Evolutionary conservation across 352 stramenopile species (phyloP), one percentile per base, ranked within the genome.

Genomic region (Globisporangium orthogonon): DNA sequence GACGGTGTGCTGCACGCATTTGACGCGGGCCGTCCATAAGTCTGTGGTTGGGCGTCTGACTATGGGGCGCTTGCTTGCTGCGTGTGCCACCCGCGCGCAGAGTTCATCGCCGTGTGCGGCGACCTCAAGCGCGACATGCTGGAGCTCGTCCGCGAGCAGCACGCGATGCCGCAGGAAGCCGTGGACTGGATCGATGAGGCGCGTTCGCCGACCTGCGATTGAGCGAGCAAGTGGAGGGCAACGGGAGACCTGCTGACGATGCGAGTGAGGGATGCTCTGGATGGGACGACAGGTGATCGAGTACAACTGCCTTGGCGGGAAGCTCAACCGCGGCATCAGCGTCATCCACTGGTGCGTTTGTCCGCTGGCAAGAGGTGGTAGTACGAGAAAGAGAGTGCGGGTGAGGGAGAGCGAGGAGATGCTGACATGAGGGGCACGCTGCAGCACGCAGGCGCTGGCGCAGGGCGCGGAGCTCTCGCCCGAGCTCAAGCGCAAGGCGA

Each of bases 231-330:
- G 23, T 23, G 23, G 23, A 23, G 23, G 23, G 23, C 23, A 23
- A 23, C 23, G 23, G 23, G 23, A 1, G 23, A 23, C 23, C 23
- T 23, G 23, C 23, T 23, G 15, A 28, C 40, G 43, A 15, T 17
- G 17, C 17, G 17, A 5, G n/a, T 48, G 4, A 48, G 2, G n/a
- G n/a, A 28, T 14, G 23, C 18, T 14, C 4, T 48, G 17, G 43
- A 23, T 23, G 23, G 23, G 23, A 23, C n/a, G 18, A 11, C 41
- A 86, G 50, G 82, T 97, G 56, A 74, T 98, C 39, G 79, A 97
- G 44, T 99, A 99, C 88, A 99, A 97, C 67, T 97, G 98, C 65
- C 85, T 96, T 31, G 96, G 96, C 53, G 97, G 97, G 37, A 99
- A 99, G 81, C 90, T 99, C 63, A 99, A 98, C 73, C 91, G 97